Base-by-base conservation (phyloP, 2,329 filamentous ascomycete genomes). In the Nemania sp. region DNA sequence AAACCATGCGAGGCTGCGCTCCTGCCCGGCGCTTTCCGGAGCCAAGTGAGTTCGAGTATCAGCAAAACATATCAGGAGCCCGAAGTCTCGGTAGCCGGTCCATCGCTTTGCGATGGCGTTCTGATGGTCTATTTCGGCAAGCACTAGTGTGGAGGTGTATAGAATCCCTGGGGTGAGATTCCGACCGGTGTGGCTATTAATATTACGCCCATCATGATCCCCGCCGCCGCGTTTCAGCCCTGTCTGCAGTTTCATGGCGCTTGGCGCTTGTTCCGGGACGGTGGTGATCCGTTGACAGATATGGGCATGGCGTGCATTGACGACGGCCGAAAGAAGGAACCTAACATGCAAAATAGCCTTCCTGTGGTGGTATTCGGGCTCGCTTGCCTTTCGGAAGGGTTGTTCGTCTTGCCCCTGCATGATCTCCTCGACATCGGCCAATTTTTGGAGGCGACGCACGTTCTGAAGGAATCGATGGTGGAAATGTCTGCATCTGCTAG, bases 181-280 rank as follows among this genome's bases (percentile, higher is more conserved):
- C 7, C 34, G 22, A 30, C 14, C 22, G 23, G 37, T 46, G 24
- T 20, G 40, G 15, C 23, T 43, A 37, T 23, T n/a, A 43, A 39
- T 19, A 28, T 5, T 36, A 30, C 34, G 28, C 40, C 31, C 40
- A 37, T 23, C 31, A 40, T 31, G 44, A 49, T 43, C 43, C 52
- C 56, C 45, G 36, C 57, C 49, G 50, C 53, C 53, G 48, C 55
- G 65, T 67, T 66, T 66, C 63, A 67, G 62, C 42, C 52, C 52
- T 57, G 44, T 47, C 56, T 40, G 48, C 31, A 51, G 64, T 68
- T 68, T 68, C 65, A 45, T 56, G 52, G 56, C 60, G 50, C 60
- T 62, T 66, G 55, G 62, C 56, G 56, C 52, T 56, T 40, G 30
- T 33, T 50, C 56, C 55, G 61, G 64, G 51, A 59, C 51, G 43